Evolutionary conservation across 2,329 filamentous ascomycete species (phyloP), one percentile per base, ranked within the genome.

Genomic region (Ophiosphaerella korrae): DNA sequence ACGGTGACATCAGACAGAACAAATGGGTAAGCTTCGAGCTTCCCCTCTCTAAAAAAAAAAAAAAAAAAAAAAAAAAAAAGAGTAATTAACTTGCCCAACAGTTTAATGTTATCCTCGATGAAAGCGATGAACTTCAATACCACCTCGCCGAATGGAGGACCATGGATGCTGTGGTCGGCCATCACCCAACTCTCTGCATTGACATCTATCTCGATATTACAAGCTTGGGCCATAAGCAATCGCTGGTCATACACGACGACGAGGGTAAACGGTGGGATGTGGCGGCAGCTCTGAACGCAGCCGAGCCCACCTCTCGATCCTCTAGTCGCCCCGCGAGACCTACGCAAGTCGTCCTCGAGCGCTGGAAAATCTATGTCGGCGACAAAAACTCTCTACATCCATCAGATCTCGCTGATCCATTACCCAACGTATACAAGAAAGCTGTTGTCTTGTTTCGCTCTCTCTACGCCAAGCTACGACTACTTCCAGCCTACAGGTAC

Each of bases 341-440:
- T 32, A 86, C 86, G 48, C 88, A 95, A 70, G 84, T 99, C 49
- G 81, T 97, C 45, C 79, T 99, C 56, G 94, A 99, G 76, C 84
- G 93, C 62, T 99, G 94, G 94, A 88, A 82, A 50, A 83, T 99
- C 57, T 88, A 94, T 69, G 80, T 97, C 49, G 89, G 89, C 68
- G 84, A 84, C 60, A 76, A 68, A 50, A 59, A 50, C 73, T 80
- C 50, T 70, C 79, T 70, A 70, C 81, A 84, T 68, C 90, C 48
- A 64, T 78, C 77, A 34, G 82, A 86, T 52, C 73, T 85, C 44
- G 80, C 75, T 45, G 79, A 83, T 40, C 78, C 84, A 29, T 78
- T 97, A 44, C 92, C 94, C 12, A 93, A 90, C 45, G 87, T 96
- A 51, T 99, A 99, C 81, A 99, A 99, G 77, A 94, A 96, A 76